Evolutionary conservation across 2,329 filamentous ascomycete genomes (phyloP).

Genomic region (Fusarium longipes): DNA sequence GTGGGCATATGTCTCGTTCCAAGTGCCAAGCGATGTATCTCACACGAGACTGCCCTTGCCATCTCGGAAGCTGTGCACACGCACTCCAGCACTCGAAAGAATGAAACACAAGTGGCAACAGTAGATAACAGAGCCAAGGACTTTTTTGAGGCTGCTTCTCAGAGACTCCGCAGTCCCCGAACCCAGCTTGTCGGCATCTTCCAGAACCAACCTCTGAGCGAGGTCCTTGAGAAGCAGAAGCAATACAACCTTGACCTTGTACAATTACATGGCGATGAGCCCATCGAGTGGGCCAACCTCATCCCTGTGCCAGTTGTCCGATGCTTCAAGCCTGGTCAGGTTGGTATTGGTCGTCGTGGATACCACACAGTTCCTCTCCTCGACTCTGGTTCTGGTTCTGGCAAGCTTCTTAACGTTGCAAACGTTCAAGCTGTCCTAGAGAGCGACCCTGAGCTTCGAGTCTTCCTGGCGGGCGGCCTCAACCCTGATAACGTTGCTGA

Average conservation of each 20-base stretch:
- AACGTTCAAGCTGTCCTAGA: constrained; percentile 75
- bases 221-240: constrained; percentile 82
- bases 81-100: constrained; percentile 64
- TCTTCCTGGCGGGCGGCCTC: constrained; percentile 88
- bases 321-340: constrained; percentile 81
- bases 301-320: constrained; percentile 93
- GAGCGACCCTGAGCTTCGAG: constrained; percentile 74
- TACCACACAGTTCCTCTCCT: constrained; percentile 87
- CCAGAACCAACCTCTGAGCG: constrained; percentile 85
- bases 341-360: constrained; percentile 77
- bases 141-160: constrained; percentile 73
- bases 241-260: constrained; percentile 85
- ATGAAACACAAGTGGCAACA: constrained; percentile 45
- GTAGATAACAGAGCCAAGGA: constrained; percentile 62
- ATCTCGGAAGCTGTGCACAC: constrained; percentile 84
- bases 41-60: constrained; percentile 78
- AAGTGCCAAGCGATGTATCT: constrained; percentile 81
- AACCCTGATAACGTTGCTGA: constrained; percentile 80
- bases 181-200: constrained; percentile 94
- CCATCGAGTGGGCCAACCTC: constrained; percentile 87
- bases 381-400: constrained; percentile 88
- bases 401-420: constrained; percentile 78
- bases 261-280: constrained; percentile 92
- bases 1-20: constrained; percentile 93
- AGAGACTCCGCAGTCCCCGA: constrained; percentile 63